Base-by-base conservation (phyloP, 2,329 filamentous ascomycete species). In the Ilyonectria mors-panacis region DNA sequence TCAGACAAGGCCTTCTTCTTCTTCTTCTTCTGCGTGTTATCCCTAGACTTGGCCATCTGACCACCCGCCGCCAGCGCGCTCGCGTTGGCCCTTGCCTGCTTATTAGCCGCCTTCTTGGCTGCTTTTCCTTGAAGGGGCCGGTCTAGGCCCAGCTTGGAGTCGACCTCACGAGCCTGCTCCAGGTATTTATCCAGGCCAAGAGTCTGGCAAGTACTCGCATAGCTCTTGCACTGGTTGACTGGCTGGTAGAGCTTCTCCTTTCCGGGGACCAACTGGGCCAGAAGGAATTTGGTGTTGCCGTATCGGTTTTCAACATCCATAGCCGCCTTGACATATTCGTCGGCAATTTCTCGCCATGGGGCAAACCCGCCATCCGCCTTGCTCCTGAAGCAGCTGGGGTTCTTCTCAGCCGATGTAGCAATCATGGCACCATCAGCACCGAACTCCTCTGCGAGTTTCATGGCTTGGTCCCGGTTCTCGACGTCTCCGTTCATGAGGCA, bases 401-500 rank as follows among this genome's bases (percentile, higher is more conserved):
- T 99, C 70, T 91, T 89, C 84, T 99, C 96, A 1, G 96, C 96
- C 4, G 94, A 88, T 3, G 94, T 96, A 10, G 96, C 96, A 75
- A 99, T 98, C 96, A 99, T 99, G 67, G 94, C 96, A 6, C 95
- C 95, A 77, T 98, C 95, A 6, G 93, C 93, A n/a, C 91, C 92
- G 77, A 89, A 98, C 78, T 97, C 92, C 28, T 88, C 76, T 68
- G 94, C 91, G 7, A 99, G 85, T 66, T 85, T 79, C 8, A 93
- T 77, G 0, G 91, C 95, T 66, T 97, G 85, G 57, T 94, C 92
- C 61, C 93, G 89, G 42, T 85, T 89, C 61, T 87, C 89, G 0
- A 99, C 94, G 76, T 99, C 96, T 54, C 96, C 96, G 77, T 99
- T 99, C 91, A 98, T 95, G 45, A 98, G 82, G 77, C 95, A 98